A percentile compares a stretch with the other conserved stretches of the same genome.
These are phyloP conservation scores for Pseudopithomyces maydicus DNA, from an alignment of 2,329 filamentous ascomycete genomes.

Conservation along the genomic window DNA sequence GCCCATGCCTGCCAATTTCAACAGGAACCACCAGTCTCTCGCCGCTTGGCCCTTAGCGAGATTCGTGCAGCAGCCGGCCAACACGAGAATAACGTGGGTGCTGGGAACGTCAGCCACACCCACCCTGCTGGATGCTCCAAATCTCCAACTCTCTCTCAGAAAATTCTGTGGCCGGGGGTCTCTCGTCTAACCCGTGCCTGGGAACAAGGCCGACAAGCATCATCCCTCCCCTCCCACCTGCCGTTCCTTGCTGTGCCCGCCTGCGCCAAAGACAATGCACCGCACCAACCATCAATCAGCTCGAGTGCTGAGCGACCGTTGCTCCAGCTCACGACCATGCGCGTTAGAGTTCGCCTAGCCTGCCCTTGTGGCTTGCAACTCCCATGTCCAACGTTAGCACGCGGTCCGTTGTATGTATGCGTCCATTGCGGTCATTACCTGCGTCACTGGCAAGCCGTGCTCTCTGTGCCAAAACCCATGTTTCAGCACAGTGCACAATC, in stretches of 20 bases:
- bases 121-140: background rate
- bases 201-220: conserved; percentile 1
- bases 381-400: background rate
- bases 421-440: too few species aligned
- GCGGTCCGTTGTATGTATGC: background rate
- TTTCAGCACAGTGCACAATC: too few species aligned
- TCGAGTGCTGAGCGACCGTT: background rate
- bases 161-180: background rate
- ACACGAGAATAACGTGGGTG: conserved; percentile 2
- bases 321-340: background rate
- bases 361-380: background rate
- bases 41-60: background rate
- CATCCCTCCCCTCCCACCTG: background rate
- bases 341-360: background rate
- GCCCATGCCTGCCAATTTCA: background rate
- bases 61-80: background rate
- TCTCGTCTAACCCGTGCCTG: background rate
- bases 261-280: background rate
- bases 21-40: background rate
- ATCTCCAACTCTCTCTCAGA: background rate
- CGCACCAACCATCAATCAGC: background rate
- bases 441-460: too few species aligned
- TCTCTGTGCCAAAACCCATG: too few species aligned
- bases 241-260: background rate
- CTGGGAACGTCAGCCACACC: conserved; percentile 6